Base-by-base conservation (phyloP, 129 eudicot genomes). In the Helichrysum umbraculigerum region DNA sequence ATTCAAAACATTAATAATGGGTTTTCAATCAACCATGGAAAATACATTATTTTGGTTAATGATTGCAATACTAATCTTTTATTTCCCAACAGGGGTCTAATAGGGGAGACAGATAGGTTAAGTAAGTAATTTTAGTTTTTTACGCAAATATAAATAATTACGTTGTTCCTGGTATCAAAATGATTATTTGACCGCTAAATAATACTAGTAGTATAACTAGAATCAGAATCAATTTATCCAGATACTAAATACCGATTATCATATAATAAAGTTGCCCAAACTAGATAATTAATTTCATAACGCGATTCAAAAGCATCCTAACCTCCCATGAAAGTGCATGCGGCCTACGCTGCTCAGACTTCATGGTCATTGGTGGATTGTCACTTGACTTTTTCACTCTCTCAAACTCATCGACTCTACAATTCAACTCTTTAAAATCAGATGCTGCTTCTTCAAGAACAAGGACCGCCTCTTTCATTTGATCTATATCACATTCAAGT, bases 251-350 rank as follows among this genome's bases (percentile, higher is more conserved):
- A 28, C 37, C 29, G 17, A 28, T 25, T 22, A 12, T 22, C 37
- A 58, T 20, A 14, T 47, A 14, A 12, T 58, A 6, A 1, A 58
- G 4, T 17, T 17, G 12, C 47, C 10, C 0, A 19, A 58, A 58
- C 3, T 20, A 8, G 35, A 62, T 3, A 25, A 62, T 11, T 28
- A 62, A 25, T 1, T n/a, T 62, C 8, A 28, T 7, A 52, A 6
- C 6, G 12, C 4, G 14, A 70, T 33, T 12, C 15, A 71, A 70
- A 72, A 71, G 5, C 57, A 79, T 61, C 32, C 87, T 78, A 33
- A 93, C 98, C 97, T 93, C 98, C 98, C 98, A 93, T 63, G 98
- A 93, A 70, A 93, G 98, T 63, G 97, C 96, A 77, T 93, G 97
- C 29, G 98, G 97, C 87, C 98, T 74, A 7, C 98, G 92, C 64